Percentiles rank a stretch among this genome's conserved stretches.
Conservation (phyloP, 164 flowering plant genomes). For the Macadamia tetraphylla region DNA sequence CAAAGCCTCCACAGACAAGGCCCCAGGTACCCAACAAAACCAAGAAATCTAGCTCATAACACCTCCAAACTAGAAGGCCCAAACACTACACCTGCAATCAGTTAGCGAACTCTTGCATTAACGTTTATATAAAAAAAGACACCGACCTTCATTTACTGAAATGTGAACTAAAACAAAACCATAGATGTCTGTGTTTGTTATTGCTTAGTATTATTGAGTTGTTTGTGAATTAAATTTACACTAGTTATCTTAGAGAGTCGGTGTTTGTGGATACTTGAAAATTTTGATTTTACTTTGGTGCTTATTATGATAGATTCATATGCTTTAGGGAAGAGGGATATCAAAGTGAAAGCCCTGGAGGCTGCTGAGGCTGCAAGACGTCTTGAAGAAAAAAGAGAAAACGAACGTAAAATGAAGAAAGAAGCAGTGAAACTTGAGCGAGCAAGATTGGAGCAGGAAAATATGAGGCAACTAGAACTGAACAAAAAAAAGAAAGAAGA, state of each 20-base stretch:
- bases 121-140: no score
- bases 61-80: no score
- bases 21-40: no score
- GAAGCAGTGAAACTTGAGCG: constrained; percentile 79
- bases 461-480: constrained; percentile 45
- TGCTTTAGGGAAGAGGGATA: constrained; percentile 67
- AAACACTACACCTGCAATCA: no score
- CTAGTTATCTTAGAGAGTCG: neutral
- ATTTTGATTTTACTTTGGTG: neutral
- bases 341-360: constrained; percentile 86
- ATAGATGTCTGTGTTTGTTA: neutral
- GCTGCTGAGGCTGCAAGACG: constrained; percentile 87
- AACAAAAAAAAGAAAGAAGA: constrained; percentile 57
- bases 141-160: no score
- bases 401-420: constrained; percentile 80
- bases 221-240: neutral
- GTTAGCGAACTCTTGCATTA: no score
- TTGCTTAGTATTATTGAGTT: neutral
- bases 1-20: no score
- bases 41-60: no score
- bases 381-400: constrained; percentile 67
- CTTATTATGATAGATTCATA: constrained; percentile 5
- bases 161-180: no score
- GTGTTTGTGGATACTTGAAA: neutral
- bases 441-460: constrained; percentile 59